Base-by-base conservation (phyloP, 2,329 filamentous ascomycete species). In the Alternaria sp. region DNA sequence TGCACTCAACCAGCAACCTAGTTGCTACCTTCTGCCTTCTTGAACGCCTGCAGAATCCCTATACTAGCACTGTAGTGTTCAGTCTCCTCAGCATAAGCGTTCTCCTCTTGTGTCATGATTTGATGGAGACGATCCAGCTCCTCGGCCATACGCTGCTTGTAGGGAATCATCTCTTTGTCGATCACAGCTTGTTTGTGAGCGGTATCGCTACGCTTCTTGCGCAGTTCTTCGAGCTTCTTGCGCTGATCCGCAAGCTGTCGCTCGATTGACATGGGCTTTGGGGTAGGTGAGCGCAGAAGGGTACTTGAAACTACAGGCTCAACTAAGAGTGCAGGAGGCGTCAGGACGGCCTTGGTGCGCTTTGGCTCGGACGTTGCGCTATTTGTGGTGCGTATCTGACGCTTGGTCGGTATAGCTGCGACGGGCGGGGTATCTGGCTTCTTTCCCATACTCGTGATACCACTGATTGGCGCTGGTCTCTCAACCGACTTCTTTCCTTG, bases 91-190 rank as follows among this genome's bases (percentile, higher is more conserved):
- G n/a, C 54, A 20, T 56, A 62, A 2, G 49, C 56, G 0, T 27
- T 55, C 22, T 69, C 62, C 40, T 73, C 68, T 3, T 71, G 65
- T 9, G 69, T 60, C 38, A 69, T 48, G 45, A 70, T 68, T 25
- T 34, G 46, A 1, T 54, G 50, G 9, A 75, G 20, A 10, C 60
- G 59, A 12, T 73, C 68, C 14, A 74, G 45, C 60, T 74, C 68
- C 36, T 67, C 69, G 2, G 59, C 53, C 55, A 72, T 68, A 9
- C 63, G 55, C 38, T 66, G 49, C 52, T 68, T 65, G 58, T 69
- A 69, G 0, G 65, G 64, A 0, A 50, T 61, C 43, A 74, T 57
- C 44, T 68, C 38, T 16, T 60, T 36, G 8, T 68, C 65, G 3
- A 71, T 34, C 2, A 60, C 58, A 4, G 55, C 53, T 20, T 72